phyloP scores from a whole-genome alignment of 192 early-diverging fungal genomes.

The Powellomyces hirtus region DNA sequence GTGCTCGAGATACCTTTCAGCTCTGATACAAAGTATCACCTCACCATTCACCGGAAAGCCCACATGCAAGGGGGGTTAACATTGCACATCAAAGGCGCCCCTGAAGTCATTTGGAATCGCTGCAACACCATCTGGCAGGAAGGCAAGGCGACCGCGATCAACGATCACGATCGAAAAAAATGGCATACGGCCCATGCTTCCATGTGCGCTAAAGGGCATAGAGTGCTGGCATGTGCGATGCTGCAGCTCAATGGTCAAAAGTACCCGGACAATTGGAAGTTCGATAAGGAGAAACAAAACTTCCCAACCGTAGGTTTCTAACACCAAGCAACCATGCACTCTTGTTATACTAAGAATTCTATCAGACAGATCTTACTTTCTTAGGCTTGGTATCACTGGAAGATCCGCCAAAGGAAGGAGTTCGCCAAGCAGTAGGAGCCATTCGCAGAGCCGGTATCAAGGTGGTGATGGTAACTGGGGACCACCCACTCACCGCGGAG shows the following conservation, averaged over 20 bases:
- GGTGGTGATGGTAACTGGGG: slow-evolving; percentile 96
- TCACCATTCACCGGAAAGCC: slow-evolving; percentile 80
- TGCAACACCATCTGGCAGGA: slow-evolving; percentile 70
- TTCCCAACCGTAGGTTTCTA: slow-evolving; percentile 51
- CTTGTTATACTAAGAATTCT: no score
- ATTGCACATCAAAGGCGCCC: slow-evolving; percentile 84
- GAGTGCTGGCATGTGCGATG: slow-evolving; percentile 88
- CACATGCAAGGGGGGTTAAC: slow-evolving; percentile 70
- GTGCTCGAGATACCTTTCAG: slow-evolving; percentile 95
- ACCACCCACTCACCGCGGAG: slow-evolving; percentile 93
- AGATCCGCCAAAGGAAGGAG: slow-evolving; percentile 94
- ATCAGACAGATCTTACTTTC: slow-evolving; percentile 54
- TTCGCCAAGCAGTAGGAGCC: slow-evolving; percentile 83
- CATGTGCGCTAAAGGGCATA: slow-evolving; percentile 76
- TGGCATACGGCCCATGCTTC: slow-evolving; percentile 67
- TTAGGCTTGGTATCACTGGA: slow-evolving; percentile 85
- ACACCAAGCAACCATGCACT: no score
- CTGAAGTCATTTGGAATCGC: slow-evolving; percentile 77
- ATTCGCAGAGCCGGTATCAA: slow-evolving; percentile 88
- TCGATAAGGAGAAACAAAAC: slow-evolving; percentile 70
- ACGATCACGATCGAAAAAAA: slow-evolving; percentile 49
- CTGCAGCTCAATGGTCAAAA: slow-evolving; percentile 62
- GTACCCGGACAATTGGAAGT: slow-evolving; percentile 74
- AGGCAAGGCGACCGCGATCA: slow-evolving; percentile 55
- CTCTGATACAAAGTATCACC: slow-evolving; percentile 86